phyloP scores from a whole-genome alignment of 176 grass and related monocot genomes.

The Phragmites australis region DNA sequence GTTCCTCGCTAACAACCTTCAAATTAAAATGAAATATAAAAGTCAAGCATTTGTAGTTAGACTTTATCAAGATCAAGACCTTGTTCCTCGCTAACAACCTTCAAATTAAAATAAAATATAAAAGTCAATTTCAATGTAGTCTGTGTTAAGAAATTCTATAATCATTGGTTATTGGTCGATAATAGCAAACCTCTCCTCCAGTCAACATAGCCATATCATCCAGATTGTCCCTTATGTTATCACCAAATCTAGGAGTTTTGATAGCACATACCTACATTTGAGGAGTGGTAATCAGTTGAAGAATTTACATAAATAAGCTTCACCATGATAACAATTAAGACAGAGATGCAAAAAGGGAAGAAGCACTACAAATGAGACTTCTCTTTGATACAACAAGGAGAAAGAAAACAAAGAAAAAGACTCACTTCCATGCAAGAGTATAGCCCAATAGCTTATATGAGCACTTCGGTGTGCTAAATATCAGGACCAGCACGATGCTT shows the following conservation, averaged over 20 bases:
- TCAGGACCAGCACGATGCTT: slow-evolving; percentile 70
- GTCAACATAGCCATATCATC: slow-evolving; percentile 89
- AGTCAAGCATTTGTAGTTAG: slow-evolving; percentile 76
- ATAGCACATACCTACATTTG: slow-evolving; percentile 82
- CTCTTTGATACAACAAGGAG: neutral
- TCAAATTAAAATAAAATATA: slow-evolving; percentile 40
- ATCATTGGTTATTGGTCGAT: neutral
- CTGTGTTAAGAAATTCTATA: slow-evolving; percentile 1
- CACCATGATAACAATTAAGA: no score
- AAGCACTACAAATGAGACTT: neutral
- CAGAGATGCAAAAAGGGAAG: neutral
- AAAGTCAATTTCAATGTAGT: slow-evolving; percentile 36
- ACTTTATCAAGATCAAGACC: slow-evolving; percentile 74
- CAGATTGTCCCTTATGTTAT: slow-evolving; percentile 85
- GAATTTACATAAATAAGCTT: slow-evolving; percentile 35
- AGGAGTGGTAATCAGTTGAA: slow-evolving; percentile 11
- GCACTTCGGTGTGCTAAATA: neutral
- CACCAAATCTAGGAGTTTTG: slow-evolving; percentile 97
- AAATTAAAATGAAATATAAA: slow-evolving; percentile 42
- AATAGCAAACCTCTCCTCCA: slow-evolving; percentile 78
- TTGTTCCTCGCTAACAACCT: slow-evolving; percentile 84
- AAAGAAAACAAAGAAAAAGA: neutral
- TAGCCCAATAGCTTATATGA: neutral
- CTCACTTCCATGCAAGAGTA: neutral
- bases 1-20: slow-evolving; percentile 85